Conservation (phyloP, 2,329 filamentous ascomycete species). For the Ascosphaera apis region DNA sequence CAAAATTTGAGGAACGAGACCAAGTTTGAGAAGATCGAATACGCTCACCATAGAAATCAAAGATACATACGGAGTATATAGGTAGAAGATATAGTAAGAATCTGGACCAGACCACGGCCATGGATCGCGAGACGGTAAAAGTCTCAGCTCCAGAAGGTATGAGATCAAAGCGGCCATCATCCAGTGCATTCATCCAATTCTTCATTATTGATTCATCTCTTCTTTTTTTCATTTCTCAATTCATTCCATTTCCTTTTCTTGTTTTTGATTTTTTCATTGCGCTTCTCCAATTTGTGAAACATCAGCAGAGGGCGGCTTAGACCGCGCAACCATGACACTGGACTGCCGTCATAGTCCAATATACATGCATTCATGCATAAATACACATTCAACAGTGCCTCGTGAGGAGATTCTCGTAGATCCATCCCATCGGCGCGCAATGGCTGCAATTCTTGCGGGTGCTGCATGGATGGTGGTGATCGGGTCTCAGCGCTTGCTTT, state of each 20-base stretch:
- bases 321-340: background rate
- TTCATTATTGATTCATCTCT: background rate
- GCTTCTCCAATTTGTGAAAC: background rate
- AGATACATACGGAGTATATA: too few relatives aligned
- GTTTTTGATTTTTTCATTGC: too few relatives aligned
- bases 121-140: background rate
- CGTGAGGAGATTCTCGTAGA: background rate
- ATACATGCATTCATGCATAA: too few relatives aligned
- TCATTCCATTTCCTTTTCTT: too few relatives aligned
- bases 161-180: background rate
- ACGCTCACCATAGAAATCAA: too few relatives aligned
- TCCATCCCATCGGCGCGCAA: background rate
- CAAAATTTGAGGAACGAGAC: too few relatives aligned
- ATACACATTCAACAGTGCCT: too few relatives aligned
- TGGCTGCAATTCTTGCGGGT: too few relatives aligned
- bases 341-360: background rate
- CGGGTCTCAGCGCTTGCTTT: too few relatives aligned
- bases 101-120: background rate
- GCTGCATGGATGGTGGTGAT: too few relatives aligned
- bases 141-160: background rate
- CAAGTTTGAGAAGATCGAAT: too few relatives aligned
- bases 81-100: too few relatives aligned
- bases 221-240: background rate
- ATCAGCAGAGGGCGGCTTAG: background rate
- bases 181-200: background rate